phyloP scores from a whole-genome alignment of 2,329 filamentous ascomycete genomes.

The Hypoxylon sp. region DNA sequence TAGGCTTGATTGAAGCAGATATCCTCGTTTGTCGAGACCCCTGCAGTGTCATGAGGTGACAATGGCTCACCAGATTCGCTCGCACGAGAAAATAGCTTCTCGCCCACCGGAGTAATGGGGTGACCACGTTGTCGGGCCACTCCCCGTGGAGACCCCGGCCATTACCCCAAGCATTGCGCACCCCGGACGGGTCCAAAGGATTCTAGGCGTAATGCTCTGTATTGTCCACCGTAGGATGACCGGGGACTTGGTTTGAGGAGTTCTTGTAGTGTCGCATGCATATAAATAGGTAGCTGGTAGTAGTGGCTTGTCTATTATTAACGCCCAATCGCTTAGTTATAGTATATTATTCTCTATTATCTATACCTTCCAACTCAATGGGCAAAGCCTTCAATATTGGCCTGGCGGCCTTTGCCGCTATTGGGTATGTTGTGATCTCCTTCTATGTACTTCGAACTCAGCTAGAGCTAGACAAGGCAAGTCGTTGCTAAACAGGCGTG shows the following conservation, averaged over 20 bases:
- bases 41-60: not conserved
- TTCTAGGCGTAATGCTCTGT: not conserved
- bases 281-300: not conserved
- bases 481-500: not conserved
- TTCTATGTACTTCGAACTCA: not conserved
- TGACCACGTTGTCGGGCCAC: slow-evolving; percentile 1
- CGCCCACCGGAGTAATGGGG: not conserved
- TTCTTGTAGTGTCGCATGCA: not conserved
- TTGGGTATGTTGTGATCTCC: not conserved
- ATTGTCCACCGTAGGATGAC: not conserved
- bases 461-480: not conserved
- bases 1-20: not conserved
- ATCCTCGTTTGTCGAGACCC: not conserved
- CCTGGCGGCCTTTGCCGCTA: not conserved
- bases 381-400: not conserved
- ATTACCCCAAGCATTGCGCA: not conserved
- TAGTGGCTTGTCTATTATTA: not conserved
- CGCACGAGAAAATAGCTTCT: not conserved
- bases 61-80: not conserved
- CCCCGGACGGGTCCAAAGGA: not conserved
- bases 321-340: not conserved
- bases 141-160: not conserved
- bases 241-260: not conserved
- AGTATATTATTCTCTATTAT: not conserved
- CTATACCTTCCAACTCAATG: not conserved